These are phyloP conservation scores for Diutina scorzettiae DNA, from an alignment of 1,139 yeast species.

Conservation along the genomic window DNA sequence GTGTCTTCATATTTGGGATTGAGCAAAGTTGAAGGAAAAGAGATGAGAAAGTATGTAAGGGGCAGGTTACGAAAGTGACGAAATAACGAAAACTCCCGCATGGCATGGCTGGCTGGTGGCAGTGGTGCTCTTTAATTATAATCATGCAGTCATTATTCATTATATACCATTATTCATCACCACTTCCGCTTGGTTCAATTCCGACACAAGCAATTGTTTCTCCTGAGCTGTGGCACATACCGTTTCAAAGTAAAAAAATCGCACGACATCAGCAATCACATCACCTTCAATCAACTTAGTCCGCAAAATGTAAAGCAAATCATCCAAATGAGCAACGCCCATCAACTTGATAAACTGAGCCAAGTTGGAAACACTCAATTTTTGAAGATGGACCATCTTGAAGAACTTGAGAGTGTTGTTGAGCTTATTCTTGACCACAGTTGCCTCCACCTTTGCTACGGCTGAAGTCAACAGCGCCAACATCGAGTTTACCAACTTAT, in stretches of 20 bases:
- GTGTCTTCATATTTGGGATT: too few relatives aligned
- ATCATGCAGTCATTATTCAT: too few relatives aligned
- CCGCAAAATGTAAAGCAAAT: not conserved
- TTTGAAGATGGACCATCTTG: slow-evolving; percentile 1
- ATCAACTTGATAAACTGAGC: not conserved
- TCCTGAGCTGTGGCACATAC: not conserved
- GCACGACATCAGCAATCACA: not conserved
- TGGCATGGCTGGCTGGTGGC: too few relatives aligned
- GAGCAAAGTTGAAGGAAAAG: too few relatives aligned
- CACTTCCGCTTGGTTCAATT: not conserved
- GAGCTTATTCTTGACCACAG: not conserved
- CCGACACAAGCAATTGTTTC: not conserved
- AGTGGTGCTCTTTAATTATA: too few relatives aligned
- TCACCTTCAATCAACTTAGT: not conserved
- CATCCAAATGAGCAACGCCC: not conserved
- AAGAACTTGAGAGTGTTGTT: slow-evolving; percentile 2
- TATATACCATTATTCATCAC: not conserved
- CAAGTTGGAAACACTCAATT: not conserved
- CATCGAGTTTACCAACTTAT: not conserved
- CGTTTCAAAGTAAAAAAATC: slow-evolving; percentile 1
- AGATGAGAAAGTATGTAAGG: too few relatives aligned
- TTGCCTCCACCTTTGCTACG: not conserved
- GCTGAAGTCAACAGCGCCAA: not conserved
- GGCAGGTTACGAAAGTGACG: too few relatives aligned
- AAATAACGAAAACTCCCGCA: too few relatives aligned